Base-by-base conservation (phyloP, 306 rosid genomes). In the Echinosophora koreensis region DNA sequence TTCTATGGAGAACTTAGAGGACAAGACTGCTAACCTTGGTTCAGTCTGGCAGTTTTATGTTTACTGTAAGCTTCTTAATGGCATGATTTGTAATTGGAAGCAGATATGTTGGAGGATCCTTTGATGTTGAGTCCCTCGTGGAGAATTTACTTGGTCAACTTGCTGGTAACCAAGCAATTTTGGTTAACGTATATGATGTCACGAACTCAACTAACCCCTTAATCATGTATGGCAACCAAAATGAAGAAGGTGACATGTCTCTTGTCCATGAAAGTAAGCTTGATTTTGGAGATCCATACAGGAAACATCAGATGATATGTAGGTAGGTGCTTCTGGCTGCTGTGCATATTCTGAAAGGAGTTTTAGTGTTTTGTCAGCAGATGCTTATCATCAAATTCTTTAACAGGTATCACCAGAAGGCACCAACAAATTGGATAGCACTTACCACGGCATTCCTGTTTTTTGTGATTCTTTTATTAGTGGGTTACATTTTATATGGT, bases 71-170 rank as follows among this genome's bases (percentile, higher is more conserved):
- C 22, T 22, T 22, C 22, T 22, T 22, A 72, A 35, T 83, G 64
- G 49, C 47, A 71, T 65, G 61, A 76, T 82, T 79, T 83, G 30
- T 80, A 51, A 63, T 69, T 57, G 82, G 42, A 66, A 72, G 66
- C 94, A 96, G 99, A 71, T 96, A 88, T 73, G 85, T 96, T 55
- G 99, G 99, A 63, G 99, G 99, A 69, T 90, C 99, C 81, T 96
- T 96, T 86, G 99, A 96, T 71, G 93, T 96, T 27, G 98, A 96
- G 88, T 88, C 98, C 73, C 98, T 96, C 0, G 99, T 96, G 87
- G 99, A 96, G 87, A 92, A 92, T 88, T 90, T 96, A 76, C 99
- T 96, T 1, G 94, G 99, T 71, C 99, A 96, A 83, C 98, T 96
- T 78, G 98, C 98, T 54, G 99, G 96, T 51, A 84, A 92, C 79